Conservation (phyloP, 208 protist genomes). For the Trypanosoma cruzi region DNA sequence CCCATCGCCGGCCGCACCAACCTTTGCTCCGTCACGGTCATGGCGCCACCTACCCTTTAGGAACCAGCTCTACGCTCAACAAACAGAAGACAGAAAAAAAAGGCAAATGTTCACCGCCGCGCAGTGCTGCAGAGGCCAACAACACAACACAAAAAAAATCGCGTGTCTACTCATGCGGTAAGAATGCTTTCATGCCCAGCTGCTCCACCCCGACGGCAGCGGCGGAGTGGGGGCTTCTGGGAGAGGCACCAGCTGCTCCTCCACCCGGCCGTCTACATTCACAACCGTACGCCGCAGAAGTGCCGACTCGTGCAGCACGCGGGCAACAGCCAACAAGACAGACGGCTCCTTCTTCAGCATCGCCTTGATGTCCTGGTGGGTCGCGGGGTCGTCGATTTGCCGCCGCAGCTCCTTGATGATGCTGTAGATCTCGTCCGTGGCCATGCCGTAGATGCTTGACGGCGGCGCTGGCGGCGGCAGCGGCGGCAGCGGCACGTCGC, state of each 20-base stretch:
- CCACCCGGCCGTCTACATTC: conserved; percentile 36
- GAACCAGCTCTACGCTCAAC: background rate
- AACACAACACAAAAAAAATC: background rate
- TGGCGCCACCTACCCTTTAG: background rate
- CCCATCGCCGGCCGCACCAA: conserved; percentile 51
- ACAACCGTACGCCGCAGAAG: conserved; percentile 47
- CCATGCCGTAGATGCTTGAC: conserved; percentile 51
- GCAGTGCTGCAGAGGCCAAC: background rate
- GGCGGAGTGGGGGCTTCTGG: conserved; percentile 45
- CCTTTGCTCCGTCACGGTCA: conserved; percentile 36
- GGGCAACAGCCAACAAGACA: conserved; percentile 60
- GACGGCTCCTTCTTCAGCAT: conserved; percentile 66
- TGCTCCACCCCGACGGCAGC: conserved; percentile 61
- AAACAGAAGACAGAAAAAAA: conserved; percentile 1
- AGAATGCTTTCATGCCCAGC: conserved; percentile 41
- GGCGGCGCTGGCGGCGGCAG: conserved; percentile 56
- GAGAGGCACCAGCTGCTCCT: conserved; percentile 49
- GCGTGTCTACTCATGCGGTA: conserved; percentile 12
- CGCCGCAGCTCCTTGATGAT: conserved; percentile 67
- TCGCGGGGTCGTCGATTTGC: conserved; percentile 57
- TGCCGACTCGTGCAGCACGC: conserved; percentile 69
- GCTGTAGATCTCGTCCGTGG: conserved; percentile 62
- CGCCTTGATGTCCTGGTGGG: conserved; percentile 48
- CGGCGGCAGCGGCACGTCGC: conserved; percentile 42
- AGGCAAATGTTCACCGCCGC: background rate